phyloP scores from a whole-genome alignment of 768 basidiomycete species.

The Collybiopsis luxurians region DNA sequence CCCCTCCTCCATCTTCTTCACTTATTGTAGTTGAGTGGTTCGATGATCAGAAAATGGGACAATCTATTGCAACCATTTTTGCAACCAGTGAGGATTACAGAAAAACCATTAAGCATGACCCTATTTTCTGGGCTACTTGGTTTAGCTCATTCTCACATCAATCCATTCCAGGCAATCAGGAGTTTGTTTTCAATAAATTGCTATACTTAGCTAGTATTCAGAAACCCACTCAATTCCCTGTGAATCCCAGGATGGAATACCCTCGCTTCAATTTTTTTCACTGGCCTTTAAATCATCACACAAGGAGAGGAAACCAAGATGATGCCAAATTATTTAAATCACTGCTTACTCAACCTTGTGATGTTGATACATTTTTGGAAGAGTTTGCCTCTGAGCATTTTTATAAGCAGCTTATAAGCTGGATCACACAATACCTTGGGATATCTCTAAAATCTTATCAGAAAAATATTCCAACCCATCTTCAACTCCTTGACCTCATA shows the following conservation, averaged over 20 bases:
- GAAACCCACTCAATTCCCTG: not conserved
- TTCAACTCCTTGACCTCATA: not conserved
- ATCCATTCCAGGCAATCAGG: no score
- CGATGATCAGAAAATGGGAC: not conserved
- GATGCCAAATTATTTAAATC: not conserved
- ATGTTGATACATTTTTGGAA: not conserved
- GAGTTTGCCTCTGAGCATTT: not conserved
- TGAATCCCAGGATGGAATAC: not conserved
- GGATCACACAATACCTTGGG: not conserved
- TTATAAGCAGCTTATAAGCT: not conserved
- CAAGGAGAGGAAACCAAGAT: not conserved
- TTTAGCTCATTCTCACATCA: no score
- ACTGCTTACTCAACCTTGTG: not conserved
- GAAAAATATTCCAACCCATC: not conserved
- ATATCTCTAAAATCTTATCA: not conserved
- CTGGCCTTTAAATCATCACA: not conserved
- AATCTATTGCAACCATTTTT: not conserved
- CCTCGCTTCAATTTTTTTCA: not conserved
- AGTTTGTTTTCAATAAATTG: not conserved
- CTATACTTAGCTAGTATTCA: not conserved
- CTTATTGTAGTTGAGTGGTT: not conserved
- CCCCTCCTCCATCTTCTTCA: no score
- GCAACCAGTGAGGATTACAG: not conserved
- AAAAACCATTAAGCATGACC: not conserved
- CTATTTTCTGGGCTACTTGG: not conserved